Evolutionary conservation across 1,284 basidiomycete genomes (phyloP).

Genomic region (Paramarasmius palmivorus): DNA sequence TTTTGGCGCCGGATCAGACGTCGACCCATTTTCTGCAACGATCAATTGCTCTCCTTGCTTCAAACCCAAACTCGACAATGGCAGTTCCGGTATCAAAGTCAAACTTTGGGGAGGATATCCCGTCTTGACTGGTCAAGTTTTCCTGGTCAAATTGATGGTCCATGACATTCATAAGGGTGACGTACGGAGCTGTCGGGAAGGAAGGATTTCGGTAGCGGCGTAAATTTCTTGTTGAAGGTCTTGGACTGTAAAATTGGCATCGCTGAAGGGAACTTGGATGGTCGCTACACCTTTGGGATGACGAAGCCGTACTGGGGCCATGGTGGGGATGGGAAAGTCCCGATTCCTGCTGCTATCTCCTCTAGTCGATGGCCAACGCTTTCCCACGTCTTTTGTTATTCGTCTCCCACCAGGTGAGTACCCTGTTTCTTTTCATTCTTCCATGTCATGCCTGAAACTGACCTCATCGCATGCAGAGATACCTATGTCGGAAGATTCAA

Average conservation of each 20-base stretch:
- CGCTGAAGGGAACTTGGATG: slow-evolving; percentile 60
- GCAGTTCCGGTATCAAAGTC: slow-evolving; percentile 69
- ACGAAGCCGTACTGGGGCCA: slow-evolving; percentile 73
- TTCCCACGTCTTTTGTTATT: no score
- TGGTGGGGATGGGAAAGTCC: slow-evolving; percentile 23
- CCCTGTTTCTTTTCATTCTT: no score
- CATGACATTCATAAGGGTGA: slow-evolving; percentile 16
- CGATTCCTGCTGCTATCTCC: not conserved
- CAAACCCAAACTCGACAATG: slow-evolving; percentile 75
- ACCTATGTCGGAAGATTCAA: no score
- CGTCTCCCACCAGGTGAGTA: no score
- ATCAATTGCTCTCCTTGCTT: slow-evolving; percentile 82
- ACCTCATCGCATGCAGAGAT: no score
- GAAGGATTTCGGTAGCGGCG: slow-evolving; percentile 66
- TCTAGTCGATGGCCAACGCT: not conserved
- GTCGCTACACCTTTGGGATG: slow-evolving; percentile 84
- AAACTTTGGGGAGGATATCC: slow-evolving; percentile 82
- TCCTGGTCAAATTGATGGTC: slow-evolving; percentile 9
- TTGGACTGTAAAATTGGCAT: slow-evolving; percentile 62
- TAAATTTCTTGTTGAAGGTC: slow-evolving; percentile 76
- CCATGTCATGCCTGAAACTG: no score
- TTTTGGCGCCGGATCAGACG: slow-evolving; percentile 14
- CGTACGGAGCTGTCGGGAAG: slow-evolving; percentile 77
- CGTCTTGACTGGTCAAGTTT: slow-evolving; percentile 62
- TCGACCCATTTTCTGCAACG: slow-evolving; percentile 39